Base-by-base conservation (phyloP, 2,329 filamentous ascomycete species). In the Colletotrichum costaricense region DNA sequence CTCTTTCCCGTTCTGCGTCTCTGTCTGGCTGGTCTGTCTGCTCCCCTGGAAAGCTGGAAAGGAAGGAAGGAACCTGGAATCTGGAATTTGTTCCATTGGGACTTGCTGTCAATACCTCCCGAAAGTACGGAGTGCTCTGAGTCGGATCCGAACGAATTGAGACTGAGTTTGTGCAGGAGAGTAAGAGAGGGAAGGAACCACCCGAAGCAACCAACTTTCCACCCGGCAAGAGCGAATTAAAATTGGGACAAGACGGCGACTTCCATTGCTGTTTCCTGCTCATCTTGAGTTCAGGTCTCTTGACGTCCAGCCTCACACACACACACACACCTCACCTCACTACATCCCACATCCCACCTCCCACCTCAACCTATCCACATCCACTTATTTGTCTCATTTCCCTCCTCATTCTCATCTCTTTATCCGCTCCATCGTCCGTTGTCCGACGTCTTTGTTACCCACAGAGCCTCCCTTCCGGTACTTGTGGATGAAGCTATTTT, bases 191-290 rank as follows among this genome's bases (percentile, higher is more conserved):
- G 11, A 33, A 19, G 33, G 35, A 42, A 46, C 22, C 4, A 55
- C 16, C 38, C 6, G 38, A 42, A 19, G 28, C 26, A n/a, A 24
- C 28, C n/a, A 19, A 22, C 46, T 28, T 55, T 2, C 7, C 19
- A 33, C 14, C 35, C n/a, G 24, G 42, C 22, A 54, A 28, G 57
- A 68, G 54, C 69, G 57, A 67, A 67, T 67, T 38, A 42, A 62
- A 49, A 56, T 19, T 16, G 69, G 69, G 57, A 72, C 64, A 24
- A 24, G 35, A 67, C 63, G 69, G 70, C 65, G 55, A 69, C 60
- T 65, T 46, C 54, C 16, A 63, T 73, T 67, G 46, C 62, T 59
- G 16, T 57, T 52, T 63, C 60, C 52, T 16, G 38, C 30, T 66
- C 58, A 49, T 28, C 14, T 63, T 28, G 16, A 24, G 8, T n/a